Evolutionary conservation across 2,329 filamentous ascomycete species (phyloP), one percentile per base, ranked within the genome.

Genomic region (Botrytis porri): DNA sequence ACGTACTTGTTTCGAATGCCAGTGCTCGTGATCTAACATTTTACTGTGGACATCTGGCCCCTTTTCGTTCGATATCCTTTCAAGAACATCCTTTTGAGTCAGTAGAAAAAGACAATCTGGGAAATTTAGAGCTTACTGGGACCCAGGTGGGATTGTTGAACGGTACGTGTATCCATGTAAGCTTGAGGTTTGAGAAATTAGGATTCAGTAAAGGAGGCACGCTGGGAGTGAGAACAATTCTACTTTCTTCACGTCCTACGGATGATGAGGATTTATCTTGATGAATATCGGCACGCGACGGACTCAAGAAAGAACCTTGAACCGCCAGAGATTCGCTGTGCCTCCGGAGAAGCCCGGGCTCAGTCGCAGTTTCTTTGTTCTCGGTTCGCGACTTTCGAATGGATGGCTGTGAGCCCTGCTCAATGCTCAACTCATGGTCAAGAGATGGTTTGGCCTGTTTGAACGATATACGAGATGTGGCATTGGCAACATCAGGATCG

Each of bases 1-100:
- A 59, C 69, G 45, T 18, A 75, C 69, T 41, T 75, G 72, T 64
- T 72, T 75, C 9, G 72, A 74, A 25, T 74, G 45, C 72, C 74
- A 74, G 43, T 72, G 54, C 45, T 72, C 74, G 16, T 25, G 8
- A 57, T 48, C 64, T 37, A 74, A 16, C 37, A 74, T 61, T 60
- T 51, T 72, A 14, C 60, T 54, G 29, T 72, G 48, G 16, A 62
- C 29, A 54, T 70, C 69, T n/a, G 35, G n/a, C 8, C 71, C 67
- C 37, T 74, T 73, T 25, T 73, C 71, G 39, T 65, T 32, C 9
- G 71, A 73, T 48, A 74, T 74, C 59, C 10, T 16, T 59, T 65
- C 20, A 18, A 65, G 43, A 37, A 65, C 10, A 65, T 65, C 63
- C 41, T 65, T 65, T 32, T 22, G 7, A 35, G 41, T 65, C 14